Percentiles rank a stretch among this genome's conserved stretches.
phyloP scores from a whole-genome alignment of 1,284 basidiomycete species.

The Rhodotorula glutinis region DNA sequence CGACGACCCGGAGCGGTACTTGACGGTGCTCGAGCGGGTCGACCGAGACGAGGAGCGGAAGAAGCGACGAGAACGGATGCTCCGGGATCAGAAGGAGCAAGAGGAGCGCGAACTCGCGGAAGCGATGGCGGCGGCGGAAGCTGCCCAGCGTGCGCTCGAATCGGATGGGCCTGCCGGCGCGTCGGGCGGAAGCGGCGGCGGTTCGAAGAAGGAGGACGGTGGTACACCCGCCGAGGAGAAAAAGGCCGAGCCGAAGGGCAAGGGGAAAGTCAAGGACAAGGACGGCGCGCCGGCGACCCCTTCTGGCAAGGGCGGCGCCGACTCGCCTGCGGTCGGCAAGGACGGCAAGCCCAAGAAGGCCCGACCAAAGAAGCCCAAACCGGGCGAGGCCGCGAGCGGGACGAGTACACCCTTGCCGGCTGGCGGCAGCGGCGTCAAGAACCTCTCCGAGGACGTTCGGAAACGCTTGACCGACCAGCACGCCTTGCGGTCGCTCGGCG shows the following conservation, averaged over 20 bases:
- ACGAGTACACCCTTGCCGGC: constrained; percentile 48
- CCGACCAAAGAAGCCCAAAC: constrained; percentile 65
- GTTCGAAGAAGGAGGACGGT: constrained; percentile 8
- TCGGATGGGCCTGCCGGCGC: constrained; percentile 47
- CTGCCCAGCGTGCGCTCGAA: constrained; percentile 26
- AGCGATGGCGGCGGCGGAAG: constrained; percentile 51
- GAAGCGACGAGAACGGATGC: constrained; percentile 67
- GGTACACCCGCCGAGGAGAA: neutral
- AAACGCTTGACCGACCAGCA: constrained; percentile 85
- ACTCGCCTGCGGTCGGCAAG: constrained; percentile 19
- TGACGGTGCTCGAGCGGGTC: constrained; percentile 65
- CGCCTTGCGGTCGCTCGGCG: constrained; percentile 77
- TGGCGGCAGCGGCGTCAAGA: constrained; percentile 64
- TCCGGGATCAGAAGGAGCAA: constrained; percentile 58
- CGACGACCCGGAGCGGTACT: constrained; percentile 69
- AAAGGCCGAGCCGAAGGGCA: constrained; percentile 4
- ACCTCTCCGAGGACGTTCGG: constrained; percentile 80
- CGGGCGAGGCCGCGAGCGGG: constrained; percentile 6
- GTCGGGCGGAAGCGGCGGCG: neutral
- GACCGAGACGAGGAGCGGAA: constrained; percentile 76
- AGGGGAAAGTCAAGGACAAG: constrained; percentile 22
- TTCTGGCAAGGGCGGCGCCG: constrained; percentile 2
- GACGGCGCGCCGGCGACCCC: constrained; percentile 15
- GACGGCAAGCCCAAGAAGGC: constrained; percentile 58
- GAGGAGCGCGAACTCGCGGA: constrained; percentile 49